Base-by-base conservation (phyloP, 1,284 basidiomycete genomes). In the Austropuccinia psidii region DNA sequence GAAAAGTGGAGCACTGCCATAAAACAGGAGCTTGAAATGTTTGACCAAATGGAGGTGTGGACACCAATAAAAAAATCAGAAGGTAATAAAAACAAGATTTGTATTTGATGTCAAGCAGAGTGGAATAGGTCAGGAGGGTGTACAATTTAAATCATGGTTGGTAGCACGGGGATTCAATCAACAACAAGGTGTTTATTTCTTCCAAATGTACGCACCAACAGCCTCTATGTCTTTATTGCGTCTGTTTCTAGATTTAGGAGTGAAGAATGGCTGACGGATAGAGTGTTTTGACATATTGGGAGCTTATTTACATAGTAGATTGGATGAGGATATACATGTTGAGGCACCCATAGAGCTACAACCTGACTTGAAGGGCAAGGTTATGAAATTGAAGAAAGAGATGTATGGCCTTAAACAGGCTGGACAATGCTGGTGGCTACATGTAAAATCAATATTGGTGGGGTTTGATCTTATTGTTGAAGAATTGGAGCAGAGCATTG, bases 311-410 rank as follows among this genome's bases (percentile, higher is more conserved):
- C 45, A 67, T 27, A 67, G 47, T 41, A 45, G 35, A 1, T 54
- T 67, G 52, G 65, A 67, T n/a, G 65, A 67, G 29, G 65, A 67
- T 37, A 43, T 69, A 9, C 58, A 39, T 39, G 66, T 69, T 9
- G 15, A 43, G 35, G 35, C 50, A 31, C 66, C 66, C 2, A 37
- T 41, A 2, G 58, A 61, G 17, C 17, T 61, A 24, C 39, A 41
- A 7, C 52, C 50, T 2, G 66, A 47, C 11, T 43, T 55, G 19
- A 58, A 55, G 5, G 50, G 50, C 6, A 55, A 52, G 21, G 65
- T 43, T 6, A 19, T 54, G 4, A 68, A 55, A 24, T 45, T 65
- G 8, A 47, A 49, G 39, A 65, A 65, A 29, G 62, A 39, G 9
- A 39, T 65, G 1, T 65, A 65, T 50, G 62, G 62, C 15, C 45